These are phyloP conservation scores for Calocybe gangraenosa DNA, from an alignment of 768 basidiomycete genomes.

Conservation along the genomic window DNA sequence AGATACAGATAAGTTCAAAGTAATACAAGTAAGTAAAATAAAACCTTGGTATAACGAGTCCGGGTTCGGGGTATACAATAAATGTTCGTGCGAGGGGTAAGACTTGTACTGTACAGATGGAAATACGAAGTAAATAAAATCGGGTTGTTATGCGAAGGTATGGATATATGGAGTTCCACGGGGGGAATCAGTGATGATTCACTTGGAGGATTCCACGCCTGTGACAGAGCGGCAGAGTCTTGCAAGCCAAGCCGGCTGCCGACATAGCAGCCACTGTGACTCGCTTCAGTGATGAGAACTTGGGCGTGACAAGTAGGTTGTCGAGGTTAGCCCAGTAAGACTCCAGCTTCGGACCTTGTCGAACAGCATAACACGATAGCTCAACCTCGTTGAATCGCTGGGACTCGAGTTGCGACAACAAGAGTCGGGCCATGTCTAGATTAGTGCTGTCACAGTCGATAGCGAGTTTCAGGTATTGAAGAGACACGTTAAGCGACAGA, in stretches of 20 bases:
- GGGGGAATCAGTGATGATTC: slow-evolving; percentile 5
- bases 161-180: no score
- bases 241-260: slow-evolving; percentile 5
- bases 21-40: no score
- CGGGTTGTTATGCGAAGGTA: no score
- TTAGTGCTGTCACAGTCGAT: slow-evolving; percentile 12
- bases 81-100: no score
- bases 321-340: slow-evolving; percentile 11
- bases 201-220: slow-evolving; percentile 10
- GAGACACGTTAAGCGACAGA: slow-evolving; percentile 11
- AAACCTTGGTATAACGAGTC: no score
- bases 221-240: slow-evolving; percentile 10
- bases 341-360: slow-evolving; percentile 4
- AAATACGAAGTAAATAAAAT: no score
- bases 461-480: slow-evolving; percentile 10
- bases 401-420: slow-evolving; percentile 12
- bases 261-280: slow-evolving; percentile 8
- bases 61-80: no score
- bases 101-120: no score
- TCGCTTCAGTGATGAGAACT: slow-evolving; percentile 6
- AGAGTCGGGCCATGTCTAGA: slow-evolving; percentile 2
- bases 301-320: slow-evolving; percentile 3
- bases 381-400: slow-evolving; percentile 7
- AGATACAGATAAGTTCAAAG: no score
- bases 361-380: slow-evolving; percentile 10